A percentile compares a stretch with the other conserved stretches of the same genome.
These are phyloP conservation scores for Podospora comata DNA, from an alignment of 495 filamentous ascomycete genomes.

Conservation along the genomic window DNA sequence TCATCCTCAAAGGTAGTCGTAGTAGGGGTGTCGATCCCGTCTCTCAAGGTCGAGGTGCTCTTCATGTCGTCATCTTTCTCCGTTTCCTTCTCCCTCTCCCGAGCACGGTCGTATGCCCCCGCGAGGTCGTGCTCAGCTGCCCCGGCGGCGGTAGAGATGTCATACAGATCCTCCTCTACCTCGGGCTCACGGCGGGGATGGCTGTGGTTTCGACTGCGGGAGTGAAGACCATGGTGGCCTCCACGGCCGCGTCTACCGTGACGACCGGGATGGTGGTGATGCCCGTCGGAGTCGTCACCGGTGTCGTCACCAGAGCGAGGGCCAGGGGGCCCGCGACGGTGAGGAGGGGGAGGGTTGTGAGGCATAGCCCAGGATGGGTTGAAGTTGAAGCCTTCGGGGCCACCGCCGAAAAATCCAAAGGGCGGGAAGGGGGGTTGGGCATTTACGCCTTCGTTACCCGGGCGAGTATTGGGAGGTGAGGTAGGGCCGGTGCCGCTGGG, in stretches of 20 bases:
- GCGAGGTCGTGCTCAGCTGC: constrained; percentile 22
- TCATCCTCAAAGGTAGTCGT: constrained; percentile 16
- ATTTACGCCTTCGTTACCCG: background rate
- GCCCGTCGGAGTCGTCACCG: background rate
- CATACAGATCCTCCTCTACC: constrained; percentile 22
- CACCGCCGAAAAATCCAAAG: background rate
- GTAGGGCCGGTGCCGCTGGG: background rate
- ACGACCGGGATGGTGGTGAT: constrained; percentile 6
- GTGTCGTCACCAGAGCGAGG: background rate
- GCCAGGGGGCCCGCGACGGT: background rate
- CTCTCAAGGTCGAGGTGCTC: constrained; percentile 1
- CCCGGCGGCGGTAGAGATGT: constrained; percentile 19
- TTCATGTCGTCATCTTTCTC: background rate
- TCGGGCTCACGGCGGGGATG: constrained; percentile 15
- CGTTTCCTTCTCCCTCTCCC: background rate
- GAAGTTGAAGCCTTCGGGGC: background rate
- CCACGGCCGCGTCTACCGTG: background rate
- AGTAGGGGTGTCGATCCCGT: constrained; percentile 20
- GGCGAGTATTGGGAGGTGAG: background rate
- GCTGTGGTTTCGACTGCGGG: constrained; percentile 3
- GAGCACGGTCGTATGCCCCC: background rate
- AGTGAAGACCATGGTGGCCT: background rate
- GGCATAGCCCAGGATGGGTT: background rate
- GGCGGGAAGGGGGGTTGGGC: background rate
- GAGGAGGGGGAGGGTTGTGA: background rate